Base-by-base conservation (phyloP, 176 grass and related monocot genomes). In the Carex scoparia region DNA sequence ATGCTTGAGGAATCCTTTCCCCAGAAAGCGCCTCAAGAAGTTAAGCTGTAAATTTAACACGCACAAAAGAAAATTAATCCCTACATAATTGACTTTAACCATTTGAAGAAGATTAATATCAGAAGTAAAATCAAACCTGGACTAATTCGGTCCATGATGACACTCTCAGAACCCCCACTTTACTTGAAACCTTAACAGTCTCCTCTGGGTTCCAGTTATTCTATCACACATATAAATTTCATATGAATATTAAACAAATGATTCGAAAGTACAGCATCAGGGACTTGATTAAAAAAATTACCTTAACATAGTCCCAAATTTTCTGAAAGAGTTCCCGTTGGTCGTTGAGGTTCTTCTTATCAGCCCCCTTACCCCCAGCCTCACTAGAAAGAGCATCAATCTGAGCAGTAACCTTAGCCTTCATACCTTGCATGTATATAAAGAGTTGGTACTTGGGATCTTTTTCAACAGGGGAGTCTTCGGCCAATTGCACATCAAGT, bases 281-380 rank as follows among this genome's bases (percentile, higher is more conserved):
- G 42, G 10, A 79, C 51, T 69, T 37, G 8, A 83, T 69, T 53
- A n/a, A 11, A 16, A 85, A 84, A 55, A 51, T 51, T 30, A 99
- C 96, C 96, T 99, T 89, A 13, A 94, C 62, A 87, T 89, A 99
- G 88, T 99, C 93, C 76, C 86, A 89, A 67, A 99, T 94, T 33
- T 82, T 85, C 58, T 94, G 96, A 88, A 99, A 99, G 71, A 99
- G 31, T 8, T 99, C 96, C 53, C 90, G 80, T 81, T 99, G 96
- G 65, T 99, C 93, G 85, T 90, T 88, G 49, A 98, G 92, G 69
- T 99, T 99, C 65, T 99, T 99, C 85, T 99, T 99, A 79, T 99
- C 96, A 82, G 96, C 84, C 42, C 91, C 96, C 87, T 99, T 99
- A 1, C 93, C 93, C 30, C 96, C 93, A 16, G 96, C 96, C 63